Percentiles rank a stretch among this genome's conserved stretches.
Conservation (phyloP, 176 grass and related monocot species). For the Carex scoparia region DNA sequence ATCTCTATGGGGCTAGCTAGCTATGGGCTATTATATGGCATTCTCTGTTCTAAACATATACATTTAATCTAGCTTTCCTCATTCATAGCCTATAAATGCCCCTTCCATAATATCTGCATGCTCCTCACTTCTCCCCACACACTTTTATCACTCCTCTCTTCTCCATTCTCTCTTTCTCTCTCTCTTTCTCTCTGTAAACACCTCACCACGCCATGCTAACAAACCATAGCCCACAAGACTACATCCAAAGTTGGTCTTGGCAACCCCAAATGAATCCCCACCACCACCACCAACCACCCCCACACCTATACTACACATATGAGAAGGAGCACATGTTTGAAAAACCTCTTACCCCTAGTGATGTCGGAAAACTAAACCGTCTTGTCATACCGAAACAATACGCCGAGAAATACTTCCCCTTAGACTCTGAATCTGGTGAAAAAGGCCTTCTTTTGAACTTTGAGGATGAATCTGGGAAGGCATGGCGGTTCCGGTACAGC, state of each 20-base stretch:
- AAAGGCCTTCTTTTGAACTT: constrained; percentile 72
- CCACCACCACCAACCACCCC: constrained; percentile 33
- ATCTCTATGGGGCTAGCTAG: not conserved
- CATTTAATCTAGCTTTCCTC: constrained; percentile 34
- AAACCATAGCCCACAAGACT: constrained; percentile 51
- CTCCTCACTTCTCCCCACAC: constrained; percentile 40
- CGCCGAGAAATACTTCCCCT: constrained; percentile 82
- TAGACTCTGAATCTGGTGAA: constrained; percentile 52
- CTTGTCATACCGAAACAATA: constrained; percentile 94
- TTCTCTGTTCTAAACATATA: constrained; percentile 24
- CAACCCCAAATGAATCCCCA: constrained; percentile 50
- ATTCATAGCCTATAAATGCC: constrained; percentile 79
- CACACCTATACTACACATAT: constrained; percentile 24
- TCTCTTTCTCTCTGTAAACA: constrained; percentile 20
- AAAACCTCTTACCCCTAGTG: constrained; percentile 74
- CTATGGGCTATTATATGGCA: not conserved
- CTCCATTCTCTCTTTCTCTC: constrained; percentile 19
- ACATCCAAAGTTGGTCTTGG: constrained; percentile 56
- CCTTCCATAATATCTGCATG: constrained; percentile 65
- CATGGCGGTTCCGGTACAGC: constrained; percentile 85
- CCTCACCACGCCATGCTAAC: constrained; percentile 49
- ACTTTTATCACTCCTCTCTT: constrained; percentile 40
- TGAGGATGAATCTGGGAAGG: constrained; percentile 76
- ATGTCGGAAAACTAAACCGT: constrained; percentile 86
- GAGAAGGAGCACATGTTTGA: constrained; percentile 87